Evolutionary conservation across 2,329 filamentous ascomycete species (phyloP).

Genomic region (Fusarium secorum): DNA sequence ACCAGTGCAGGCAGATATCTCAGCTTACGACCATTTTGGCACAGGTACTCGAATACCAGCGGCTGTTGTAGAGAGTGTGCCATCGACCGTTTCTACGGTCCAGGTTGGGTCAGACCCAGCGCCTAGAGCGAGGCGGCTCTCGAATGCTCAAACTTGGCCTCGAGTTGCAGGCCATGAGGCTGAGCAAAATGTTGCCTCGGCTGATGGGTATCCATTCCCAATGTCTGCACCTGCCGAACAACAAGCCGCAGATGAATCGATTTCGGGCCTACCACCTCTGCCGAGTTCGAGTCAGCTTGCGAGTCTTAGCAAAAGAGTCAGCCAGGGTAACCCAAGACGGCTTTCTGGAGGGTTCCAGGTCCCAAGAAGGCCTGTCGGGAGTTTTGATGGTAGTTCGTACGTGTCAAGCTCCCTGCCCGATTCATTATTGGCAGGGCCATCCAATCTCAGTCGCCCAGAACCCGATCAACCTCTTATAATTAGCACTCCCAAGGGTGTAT

Average conservation of each 20-base stretch:
- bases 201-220: slow-evolving; percentile 52
- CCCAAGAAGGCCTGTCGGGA: slow-evolving; percentile 52
- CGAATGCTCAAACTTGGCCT: slow-evolving; percentile 58
- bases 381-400: slow-evolving; percentile 40
- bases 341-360: slow-evolving; percentile 54
- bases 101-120: slow-evolving; percentile 20
- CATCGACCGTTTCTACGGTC: slow-evolving; percentile 35
- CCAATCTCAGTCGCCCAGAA: slow-evolving; percentile 24
- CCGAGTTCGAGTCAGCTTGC: slow-evolving; percentile 52
- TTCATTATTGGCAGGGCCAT: slow-evolving; percentile 29
- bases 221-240: slow-evolving; percentile 45
- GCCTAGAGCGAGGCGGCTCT: slow-evolving; percentile 42
- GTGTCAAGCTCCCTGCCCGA: slow-evolving; percentile 27
- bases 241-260: slow-evolving; percentile 45
- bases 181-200: slow-evolving; percentile 26
- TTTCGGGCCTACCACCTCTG: slow-evolving; percentile 49
- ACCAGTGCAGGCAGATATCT: slow-evolving; percentile 6
- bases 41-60: slow-evolving; percentile 32
- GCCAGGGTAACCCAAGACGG: slow-evolving; percentile 51
- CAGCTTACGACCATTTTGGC: not conserved
- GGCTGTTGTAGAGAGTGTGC: slow-evolving; percentile 44
- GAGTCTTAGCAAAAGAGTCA: slow-evolving; percentile 49
- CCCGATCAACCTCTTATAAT: slow-evolving; percentile 66
- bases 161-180: slow-evolving; percentile 42
- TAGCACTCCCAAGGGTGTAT: slow-evolving; percentile 65